Conservation (phyloP, 2,329 filamentous ascomycete species). For the Blumeriella jaapii region DNA sequence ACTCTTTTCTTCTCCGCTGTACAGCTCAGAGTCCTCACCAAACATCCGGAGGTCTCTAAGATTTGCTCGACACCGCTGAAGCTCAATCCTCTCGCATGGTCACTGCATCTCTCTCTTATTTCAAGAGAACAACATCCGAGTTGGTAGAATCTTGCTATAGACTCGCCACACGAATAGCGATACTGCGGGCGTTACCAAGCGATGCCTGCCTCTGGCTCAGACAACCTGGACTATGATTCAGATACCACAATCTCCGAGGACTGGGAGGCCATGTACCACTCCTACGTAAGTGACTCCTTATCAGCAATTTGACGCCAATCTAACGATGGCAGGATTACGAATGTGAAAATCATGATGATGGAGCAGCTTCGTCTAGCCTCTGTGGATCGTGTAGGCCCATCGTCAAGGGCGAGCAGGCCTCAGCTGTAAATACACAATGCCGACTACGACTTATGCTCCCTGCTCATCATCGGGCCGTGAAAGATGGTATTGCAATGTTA, state of each 20-base stretch:
- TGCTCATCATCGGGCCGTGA: too few relatives aligned
- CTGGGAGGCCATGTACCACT: not conserved
- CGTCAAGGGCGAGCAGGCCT: not conserved
- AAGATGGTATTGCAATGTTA: too few relatives aligned
- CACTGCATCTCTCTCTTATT: too few relatives aligned
- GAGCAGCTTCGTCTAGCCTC: not conserved
- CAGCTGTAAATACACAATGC: not conserved
- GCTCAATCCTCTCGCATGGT: too few relatives aligned
- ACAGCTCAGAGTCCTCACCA: too few relatives aligned
- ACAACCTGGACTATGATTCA: slow-evolving; percentile 2
- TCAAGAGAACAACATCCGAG: not conserved
- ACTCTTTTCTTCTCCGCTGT: too few relatives aligned
- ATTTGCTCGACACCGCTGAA: too few relatives aligned
- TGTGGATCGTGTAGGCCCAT: not conserved
- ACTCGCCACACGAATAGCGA: not conserved
- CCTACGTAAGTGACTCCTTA: not conserved
- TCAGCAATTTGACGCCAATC: not conserved
- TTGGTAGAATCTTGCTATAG: not conserved
- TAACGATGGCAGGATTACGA: not conserved
- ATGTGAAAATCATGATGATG: not conserved
- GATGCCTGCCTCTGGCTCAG: not conserved
- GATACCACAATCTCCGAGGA: slow-evolving; percentile 4
- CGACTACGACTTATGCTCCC: too few relatives aligned
- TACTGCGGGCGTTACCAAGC: not conserved
- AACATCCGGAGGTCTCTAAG: too few relatives aligned